These are phyloP conservation scores for Shiraia bambusicola DNA, from an alignment of 2,329 filamentous ascomycete species.

Conservation along the genomic window DNA sequence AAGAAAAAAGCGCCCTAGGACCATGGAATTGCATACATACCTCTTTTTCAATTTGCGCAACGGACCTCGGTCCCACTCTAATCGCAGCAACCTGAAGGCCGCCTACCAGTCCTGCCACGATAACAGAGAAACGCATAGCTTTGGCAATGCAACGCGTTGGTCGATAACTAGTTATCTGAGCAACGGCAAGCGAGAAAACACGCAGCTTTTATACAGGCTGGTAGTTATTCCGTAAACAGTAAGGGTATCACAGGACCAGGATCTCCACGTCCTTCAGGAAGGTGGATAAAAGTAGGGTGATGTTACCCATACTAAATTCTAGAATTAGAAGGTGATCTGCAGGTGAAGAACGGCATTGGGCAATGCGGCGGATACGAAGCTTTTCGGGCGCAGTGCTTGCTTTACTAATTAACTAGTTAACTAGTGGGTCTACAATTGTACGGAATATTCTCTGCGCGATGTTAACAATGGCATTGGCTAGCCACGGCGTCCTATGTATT, in stretches of 20 bases:
- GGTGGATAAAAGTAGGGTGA: slow-evolving; percentile 23
- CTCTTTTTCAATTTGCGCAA: slow-evolving; percentile 22
- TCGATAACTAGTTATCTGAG: slow-evolving; percentile 6
- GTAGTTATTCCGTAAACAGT: no score
- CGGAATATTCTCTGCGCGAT: no score
- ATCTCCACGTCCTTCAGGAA: slow-evolving; percentile 24
- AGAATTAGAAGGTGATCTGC: slow-evolving; percentile 32
- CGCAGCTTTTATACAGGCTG: slow-evolving; percentile 3
- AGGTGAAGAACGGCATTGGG: slow-evolving; percentile 12
- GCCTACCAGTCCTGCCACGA: slow-evolving; percentile 23
- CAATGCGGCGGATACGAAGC: slow-evolving; percentile 10
- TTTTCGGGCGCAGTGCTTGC: slow-evolving; percentile 7
- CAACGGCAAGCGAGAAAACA: slow-evolving; percentile 1
- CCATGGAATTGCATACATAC: slow-evolving; percentile 15
- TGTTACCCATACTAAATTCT: slow-evolving; percentile 22
- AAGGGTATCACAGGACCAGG: no score
- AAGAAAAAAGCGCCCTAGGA: no score
- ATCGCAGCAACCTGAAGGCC: slow-evolving; percentile 29
- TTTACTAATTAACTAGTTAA: no score
- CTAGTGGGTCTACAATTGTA: no score
- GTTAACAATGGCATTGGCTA: no score
- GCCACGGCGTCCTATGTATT: no score
- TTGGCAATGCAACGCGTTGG: slow-evolving; percentile 2
- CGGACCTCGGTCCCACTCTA: slow-evolving; percentile 17
- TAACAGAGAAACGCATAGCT: slow-evolving; percentile 31